phyloP scores from a whole-genome alignment of 345 rosid genomes.

The Salix udensis region DNA sequence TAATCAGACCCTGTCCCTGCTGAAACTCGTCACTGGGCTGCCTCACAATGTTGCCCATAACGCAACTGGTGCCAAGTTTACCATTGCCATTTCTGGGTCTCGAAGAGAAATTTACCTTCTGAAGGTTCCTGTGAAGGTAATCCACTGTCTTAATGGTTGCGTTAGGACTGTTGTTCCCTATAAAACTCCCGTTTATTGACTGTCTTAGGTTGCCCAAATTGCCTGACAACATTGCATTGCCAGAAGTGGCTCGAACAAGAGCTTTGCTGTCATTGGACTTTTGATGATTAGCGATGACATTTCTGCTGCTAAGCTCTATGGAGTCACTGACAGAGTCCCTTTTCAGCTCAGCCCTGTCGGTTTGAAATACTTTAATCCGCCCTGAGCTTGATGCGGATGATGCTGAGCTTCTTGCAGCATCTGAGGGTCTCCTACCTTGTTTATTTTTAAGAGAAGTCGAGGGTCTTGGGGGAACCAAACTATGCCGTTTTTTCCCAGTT shows the following conservation, averaged over 20 bases:
- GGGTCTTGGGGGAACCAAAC: constrained; percentile 10
- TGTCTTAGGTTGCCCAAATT: constrained; percentile 43
- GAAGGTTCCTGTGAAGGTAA: constrained; percentile 15
- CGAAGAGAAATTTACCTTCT: constrained; percentile 18
- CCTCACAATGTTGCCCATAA: constrained; percentile 72
- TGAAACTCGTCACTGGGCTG: constrained; percentile 36
- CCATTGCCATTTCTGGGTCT: constrained; percentile 26
- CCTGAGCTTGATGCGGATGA: constrained; percentile 36
- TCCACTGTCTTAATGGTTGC: constrained; percentile 29
- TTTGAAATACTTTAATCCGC: neutral
- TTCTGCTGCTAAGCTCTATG: constrained; percentile 26
- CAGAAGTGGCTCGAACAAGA: constrained; percentile 34
- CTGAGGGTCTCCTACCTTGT: constrained; percentile 22
- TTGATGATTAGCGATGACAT: neutral
- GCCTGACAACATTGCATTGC: constrained; percentile 29
- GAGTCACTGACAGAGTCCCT: constrained; percentile 10
- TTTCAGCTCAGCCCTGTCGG: constrained; percentile 6
- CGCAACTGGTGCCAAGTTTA: constrained; percentile 32
- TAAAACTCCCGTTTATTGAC: constrained; percentile 10
- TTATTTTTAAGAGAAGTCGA: constrained; percentile 14
- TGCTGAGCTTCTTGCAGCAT: constrained; percentile 39
- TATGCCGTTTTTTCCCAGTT: constrained; percentile 26
- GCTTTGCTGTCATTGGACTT: constrained; percentile 23
- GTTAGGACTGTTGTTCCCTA: constrained; percentile 22
- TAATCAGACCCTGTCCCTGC: constrained; percentile 18